Percentiles rank a stretch among this genome's conserved stretches.
These are phyloP conservation scores for Ophiostoma pallidulum DNA, from an alignment of 2,329 filamentous ascomycete species.

Conservation along the genomic window DNA sequence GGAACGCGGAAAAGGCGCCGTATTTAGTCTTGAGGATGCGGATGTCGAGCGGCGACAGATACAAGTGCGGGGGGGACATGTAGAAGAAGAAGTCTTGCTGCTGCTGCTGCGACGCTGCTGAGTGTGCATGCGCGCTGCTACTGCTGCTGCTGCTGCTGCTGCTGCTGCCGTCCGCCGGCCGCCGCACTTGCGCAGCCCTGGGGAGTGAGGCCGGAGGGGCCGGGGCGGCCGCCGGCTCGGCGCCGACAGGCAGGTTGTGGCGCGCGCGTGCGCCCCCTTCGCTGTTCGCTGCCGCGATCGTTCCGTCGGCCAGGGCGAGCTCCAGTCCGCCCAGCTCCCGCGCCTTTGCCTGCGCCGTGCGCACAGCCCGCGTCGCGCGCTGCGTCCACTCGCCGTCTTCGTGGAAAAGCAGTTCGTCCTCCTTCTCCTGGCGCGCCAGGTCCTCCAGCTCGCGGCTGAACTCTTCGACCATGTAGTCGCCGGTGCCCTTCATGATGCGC, in stretches of 20 bases:
- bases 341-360: constrained; percentile 65
- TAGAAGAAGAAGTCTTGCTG: constrained; percentile 70
- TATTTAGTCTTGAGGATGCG: constrained; percentile 86
- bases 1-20: constrained; percentile 71
- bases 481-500: constrained; percentile 87
- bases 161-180: constrained; percentile 16
- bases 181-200: background rate
- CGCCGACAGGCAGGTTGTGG: constrained; percentile 2
- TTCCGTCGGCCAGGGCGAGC: constrained; percentile 17
- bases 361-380: constrained; percentile 68
- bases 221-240: constrained; percentile 2
- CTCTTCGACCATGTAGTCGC: constrained; percentile 75
- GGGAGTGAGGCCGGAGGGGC: background rate
- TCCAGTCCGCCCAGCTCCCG: constrained; percentile 32
- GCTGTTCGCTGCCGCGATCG: background rate
- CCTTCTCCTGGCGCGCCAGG: constrained; percentile 65
- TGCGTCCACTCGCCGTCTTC: constrained; percentile 90
- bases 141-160: background rate
- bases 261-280: too few species aligned
- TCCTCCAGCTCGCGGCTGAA: constrained; percentile 71
- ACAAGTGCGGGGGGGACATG: constrained; percentile 76
- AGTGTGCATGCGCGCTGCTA: too few species aligned
- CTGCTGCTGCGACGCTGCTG: constrained; percentile 17
- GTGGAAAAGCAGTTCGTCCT: constrained; percentile 84
- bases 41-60: constrained; percentile 83